These are phyloP conservation scores for Posidonia oceanica DNA, from an alignment of 116 monocot genomes.

Conservation along the genomic window DNA sequence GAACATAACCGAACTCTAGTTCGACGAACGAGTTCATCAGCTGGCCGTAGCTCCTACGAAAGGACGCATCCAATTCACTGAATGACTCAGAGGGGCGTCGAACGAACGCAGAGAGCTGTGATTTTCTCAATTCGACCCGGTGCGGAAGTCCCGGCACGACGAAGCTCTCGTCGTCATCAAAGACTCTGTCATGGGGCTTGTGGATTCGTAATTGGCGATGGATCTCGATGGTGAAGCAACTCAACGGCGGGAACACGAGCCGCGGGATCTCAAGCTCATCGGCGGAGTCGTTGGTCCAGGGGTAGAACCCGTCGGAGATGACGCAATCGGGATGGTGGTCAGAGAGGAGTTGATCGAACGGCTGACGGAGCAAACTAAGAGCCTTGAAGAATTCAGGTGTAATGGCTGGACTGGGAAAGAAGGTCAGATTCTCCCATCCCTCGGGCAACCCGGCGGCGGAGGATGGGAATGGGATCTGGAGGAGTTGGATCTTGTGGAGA, in stretches of 20 bases:
- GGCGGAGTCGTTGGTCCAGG: slow-evolving; percentile 2
- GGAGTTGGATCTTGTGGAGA: slow-evolving; percentile 12
- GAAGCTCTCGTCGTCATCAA: not conserved
- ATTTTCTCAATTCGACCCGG: slow-evolving; percentile 4
- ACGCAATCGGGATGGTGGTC: slow-evolving; percentile 29
- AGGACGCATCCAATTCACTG: not conserved
- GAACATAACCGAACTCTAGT: slow-evolving; percentile 12
- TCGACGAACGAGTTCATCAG: slow-evolving; percentile 23
- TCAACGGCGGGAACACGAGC: not conserved
- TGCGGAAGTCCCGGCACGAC: slow-evolving; percentile 10
- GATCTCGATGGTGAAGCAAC: not conserved
- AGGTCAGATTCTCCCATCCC: slow-evolving; percentile 5
- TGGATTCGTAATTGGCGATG: not conserved
- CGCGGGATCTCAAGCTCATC: not conserved
- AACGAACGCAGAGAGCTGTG: not conserved
- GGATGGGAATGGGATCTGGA: slow-evolving; percentile 14
- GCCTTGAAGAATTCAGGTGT: slow-evolving; percentile 5
- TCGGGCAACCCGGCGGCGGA: not conserved
- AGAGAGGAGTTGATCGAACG: slow-evolving; percentile 19
- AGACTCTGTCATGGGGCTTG: not conserved
- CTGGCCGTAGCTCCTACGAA: not conserved
- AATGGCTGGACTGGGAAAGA: slow-evolving; percentile 8
- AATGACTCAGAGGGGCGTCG: not conserved
- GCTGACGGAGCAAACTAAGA: slow-evolving; percentile 12
- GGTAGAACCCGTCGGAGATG: slow-evolving; percentile 26